These are phyloP conservation scores for Atalantia buxifolia DNA, from an alignment of 345 rosid species.

Conservation along the genomic window DNA sequence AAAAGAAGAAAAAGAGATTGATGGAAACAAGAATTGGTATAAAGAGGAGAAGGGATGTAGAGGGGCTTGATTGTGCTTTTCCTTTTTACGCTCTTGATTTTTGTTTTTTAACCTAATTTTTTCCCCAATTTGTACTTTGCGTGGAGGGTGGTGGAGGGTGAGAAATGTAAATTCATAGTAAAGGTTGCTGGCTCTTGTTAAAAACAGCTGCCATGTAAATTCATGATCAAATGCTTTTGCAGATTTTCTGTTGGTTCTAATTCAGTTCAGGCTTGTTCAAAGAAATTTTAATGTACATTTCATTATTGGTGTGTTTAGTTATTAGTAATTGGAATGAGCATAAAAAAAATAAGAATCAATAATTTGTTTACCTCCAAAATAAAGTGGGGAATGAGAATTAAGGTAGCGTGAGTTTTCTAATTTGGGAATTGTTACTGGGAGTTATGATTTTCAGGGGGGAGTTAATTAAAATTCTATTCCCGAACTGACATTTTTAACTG, in stretches of 20 bases:
- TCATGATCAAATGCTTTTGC: conserved; percentile 29
- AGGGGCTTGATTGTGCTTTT: conserved; percentile 27
- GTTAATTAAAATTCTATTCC: too few relatives aligned
- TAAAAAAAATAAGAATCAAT: too few relatives aligned
- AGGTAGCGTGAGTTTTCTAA: too few relatives aligned
- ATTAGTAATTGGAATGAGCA: too few relatives aligned
- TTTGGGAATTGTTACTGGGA: too few relatives aligned
- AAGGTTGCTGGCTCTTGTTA: conserved; percentile 40
- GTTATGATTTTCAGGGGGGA: too few relatives aligned
- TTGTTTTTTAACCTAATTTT: background rate
- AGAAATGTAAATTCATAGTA: conserved; percentile 61
- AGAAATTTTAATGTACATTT: background rate
- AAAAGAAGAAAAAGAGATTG: background rate
- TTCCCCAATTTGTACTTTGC: conserved; percentile 23
- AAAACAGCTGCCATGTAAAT: conserved; percentile 31
- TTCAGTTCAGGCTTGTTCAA: background rate
- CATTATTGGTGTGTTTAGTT: background rate
- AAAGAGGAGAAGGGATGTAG: background rate
- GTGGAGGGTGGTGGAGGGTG: conserved; percentile 40
- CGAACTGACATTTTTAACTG: too few relatives aligned
- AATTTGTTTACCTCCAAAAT: too few relatives aligned
- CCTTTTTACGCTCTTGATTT: background rate
- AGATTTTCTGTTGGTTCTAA: conserved; percentile 4
- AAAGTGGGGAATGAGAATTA: too few relatives aligned
- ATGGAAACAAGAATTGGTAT: conserved; percentile 25